Conservation (phyloP, 805 yeast genomes). For the Candida railenensis region DNA sequence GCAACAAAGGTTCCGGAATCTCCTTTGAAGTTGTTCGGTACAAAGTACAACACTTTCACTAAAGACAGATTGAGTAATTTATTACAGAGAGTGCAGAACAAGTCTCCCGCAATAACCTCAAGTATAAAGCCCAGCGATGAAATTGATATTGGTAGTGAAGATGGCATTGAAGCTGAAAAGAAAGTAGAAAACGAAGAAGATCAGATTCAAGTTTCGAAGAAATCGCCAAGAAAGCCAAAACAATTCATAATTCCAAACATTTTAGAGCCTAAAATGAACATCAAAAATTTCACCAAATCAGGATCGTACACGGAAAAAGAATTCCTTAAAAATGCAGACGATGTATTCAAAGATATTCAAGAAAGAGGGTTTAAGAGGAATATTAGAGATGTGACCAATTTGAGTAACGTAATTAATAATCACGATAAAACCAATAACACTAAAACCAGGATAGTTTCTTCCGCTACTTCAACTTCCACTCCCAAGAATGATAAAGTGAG, state of each 20-base stretch:
- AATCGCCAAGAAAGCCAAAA: not conserved
- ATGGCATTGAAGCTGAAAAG: not conserved
- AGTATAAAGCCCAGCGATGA: not conserved
- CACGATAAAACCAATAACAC: not conserved
- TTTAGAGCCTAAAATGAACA: slow-evolving; percentile 21
- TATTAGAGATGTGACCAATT: slow-evolving; percentile 6
- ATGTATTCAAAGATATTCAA: slow-evolving; percentile 37
- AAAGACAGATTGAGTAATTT: slow-evolving; percentile 30
- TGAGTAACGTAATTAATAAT: not conserved
- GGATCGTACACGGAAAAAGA: slow-evolving; percentile 35
- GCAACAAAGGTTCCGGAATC: slow-evolving; percentile 28
- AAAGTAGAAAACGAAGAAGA: not conserved
- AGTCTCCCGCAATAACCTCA: slow-evolving; percentile 6
- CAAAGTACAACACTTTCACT: slow-evolving; percentile 41
- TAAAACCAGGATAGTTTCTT: slow-evolving; percentile 8
- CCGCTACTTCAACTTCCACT: slow-evolving; percentile 38
- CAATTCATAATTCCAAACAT: not conserved
- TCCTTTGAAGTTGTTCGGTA: slow-evolving; percentile 41
- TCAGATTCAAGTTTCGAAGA: not conserved
- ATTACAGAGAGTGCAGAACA: slow-evolving; percentile 20
- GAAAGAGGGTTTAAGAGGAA: slow-evolving; percentile 26
- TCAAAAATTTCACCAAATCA: slow-evolving; percentile 29
- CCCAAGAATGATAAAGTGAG: slow-evolving; percentile 28
- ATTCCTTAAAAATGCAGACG: slow-evolving; percentile 37
- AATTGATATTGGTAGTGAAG: not conserved